Percentiles rank a stretch among this genome's conserved stretches.
These are phyloP conservation scores for Alternaria gaisen DNA, from an alignment of 2,329 filamentous ascomycete species.

Conservation along the genomic window DNA sequence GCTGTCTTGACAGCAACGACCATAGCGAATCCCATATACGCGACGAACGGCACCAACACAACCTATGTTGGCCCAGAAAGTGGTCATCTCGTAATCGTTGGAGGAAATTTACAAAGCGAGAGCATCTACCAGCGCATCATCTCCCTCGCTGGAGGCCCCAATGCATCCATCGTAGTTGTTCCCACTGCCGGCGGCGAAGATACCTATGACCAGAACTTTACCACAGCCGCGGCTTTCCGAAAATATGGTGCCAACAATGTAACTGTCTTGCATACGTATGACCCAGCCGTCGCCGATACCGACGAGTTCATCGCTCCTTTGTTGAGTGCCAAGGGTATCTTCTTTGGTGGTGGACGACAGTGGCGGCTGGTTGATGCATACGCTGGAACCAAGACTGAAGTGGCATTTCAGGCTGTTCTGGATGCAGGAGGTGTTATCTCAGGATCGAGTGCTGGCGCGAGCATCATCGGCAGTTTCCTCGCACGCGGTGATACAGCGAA, in stretches of 20 bases:
- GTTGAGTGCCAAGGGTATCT: constrained; percentile 30
- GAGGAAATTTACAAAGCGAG: constrained; percentile 34
- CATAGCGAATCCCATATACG: constrained; percentile 15
- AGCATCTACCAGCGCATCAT: constrained; percentile 40
- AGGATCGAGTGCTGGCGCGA: constrained; percentile 35
- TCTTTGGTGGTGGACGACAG: constrained; percentile 36
- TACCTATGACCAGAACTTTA: constrained; percentile 31
- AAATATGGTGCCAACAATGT: constrained; percentile 33
- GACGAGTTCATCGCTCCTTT: constrained; percentile 34
- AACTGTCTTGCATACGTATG: constrained; percentile 37
- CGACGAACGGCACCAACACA: constrained; percentile 15
- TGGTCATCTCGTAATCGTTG: constrained; percentile 35
- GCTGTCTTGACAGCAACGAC: constrained; percentile 13
- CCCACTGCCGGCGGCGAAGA: constrained; percentile 37
- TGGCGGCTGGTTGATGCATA: constrained; percentile 40
- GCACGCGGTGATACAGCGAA: constrained; percentile 33
- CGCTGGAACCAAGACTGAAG: constrained; percentile 34
- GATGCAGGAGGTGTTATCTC: constrained; percentile 33
- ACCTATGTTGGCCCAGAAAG: constrained; percentile 35
- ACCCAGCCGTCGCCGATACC: constrained; percentile 32
- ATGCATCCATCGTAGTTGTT: constrained; percentile 33
- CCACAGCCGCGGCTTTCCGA: constrained; percentile 27
- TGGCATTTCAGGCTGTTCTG: constrained; percentile 29
- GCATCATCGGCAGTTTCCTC: constrained; percentile 34
- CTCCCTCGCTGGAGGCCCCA: constrained; percentile 31